phyloP scores from a whole-genome alignment of 2,329 filamentous ascomycete genomes.

The Colletotrichum lindemuthianum region DNA sequence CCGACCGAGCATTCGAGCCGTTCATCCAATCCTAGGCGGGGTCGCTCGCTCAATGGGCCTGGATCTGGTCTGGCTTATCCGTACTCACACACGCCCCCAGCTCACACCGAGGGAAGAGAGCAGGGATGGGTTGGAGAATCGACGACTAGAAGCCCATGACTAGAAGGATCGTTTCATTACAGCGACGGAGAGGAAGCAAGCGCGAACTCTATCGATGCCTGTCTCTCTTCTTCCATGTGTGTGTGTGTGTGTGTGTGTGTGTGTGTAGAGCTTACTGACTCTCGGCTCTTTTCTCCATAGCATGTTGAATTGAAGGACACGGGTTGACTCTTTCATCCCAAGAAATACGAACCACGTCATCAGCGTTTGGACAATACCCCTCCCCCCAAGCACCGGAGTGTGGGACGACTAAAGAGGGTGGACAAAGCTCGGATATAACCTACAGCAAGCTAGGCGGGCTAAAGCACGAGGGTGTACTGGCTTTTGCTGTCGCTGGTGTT shows the following conservation, averaged over 20 bases:
- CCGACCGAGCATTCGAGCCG: neutral
- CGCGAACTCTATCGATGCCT: conserved; percentile 24
- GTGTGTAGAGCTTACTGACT: no score
- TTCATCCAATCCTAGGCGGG: conserved; percentile 29
- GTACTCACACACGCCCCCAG: no score
- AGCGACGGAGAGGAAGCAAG: conserved; percentile 6
- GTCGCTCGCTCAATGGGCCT: conserved; percentile 14
- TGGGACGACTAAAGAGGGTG: neutral
- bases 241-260: no score
- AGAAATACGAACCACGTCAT: conserved; percentile 29
- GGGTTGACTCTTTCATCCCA: conserved; percentile 15
- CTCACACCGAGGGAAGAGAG: neutral
- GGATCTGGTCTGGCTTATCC: conserved; percentile 2
- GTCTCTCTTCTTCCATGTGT: neutral
- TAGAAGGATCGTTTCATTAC: conserved; percentile 29
- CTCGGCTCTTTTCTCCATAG: neutral
- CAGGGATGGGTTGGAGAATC: neutral
- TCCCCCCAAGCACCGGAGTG: neutral
- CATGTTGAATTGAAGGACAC: conserved; percentile 1
- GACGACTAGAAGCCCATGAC: conserved; percentile 17
- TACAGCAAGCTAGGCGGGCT: no score
- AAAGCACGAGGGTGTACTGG: no score
- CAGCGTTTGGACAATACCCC: neutral
- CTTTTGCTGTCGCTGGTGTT: no score
- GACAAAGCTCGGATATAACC: neutral